Evolutionary conservation across 2,329 filamentous ascomycete species (phyloP).

Genomic region (Aspergillus pseudonomiae): DNA sequence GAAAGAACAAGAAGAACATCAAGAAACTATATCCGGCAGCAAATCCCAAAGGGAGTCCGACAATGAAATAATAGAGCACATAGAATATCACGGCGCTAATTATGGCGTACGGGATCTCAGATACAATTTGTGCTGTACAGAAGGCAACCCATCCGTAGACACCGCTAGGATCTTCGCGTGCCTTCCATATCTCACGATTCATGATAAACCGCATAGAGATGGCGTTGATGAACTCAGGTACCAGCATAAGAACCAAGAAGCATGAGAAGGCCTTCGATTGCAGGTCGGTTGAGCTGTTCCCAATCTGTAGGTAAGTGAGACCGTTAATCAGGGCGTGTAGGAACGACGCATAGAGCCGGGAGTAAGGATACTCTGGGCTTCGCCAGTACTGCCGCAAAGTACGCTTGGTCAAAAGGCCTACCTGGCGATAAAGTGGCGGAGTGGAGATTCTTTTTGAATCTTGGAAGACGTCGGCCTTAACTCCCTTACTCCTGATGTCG

Average conservation of each 20-base stretch:
- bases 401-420: conserved; percentile 65
- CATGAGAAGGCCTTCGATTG: conserved; percentile 70
- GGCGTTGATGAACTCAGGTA: conserved; percentile 69
- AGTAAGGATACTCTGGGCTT: conserved; percentile 72
- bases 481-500: conserved; percentile 52
- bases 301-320: conserved; percentile 71
- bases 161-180: conserved; percentile 67
- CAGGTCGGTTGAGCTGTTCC: conserved; percentile 65
- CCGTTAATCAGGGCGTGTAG: conserved; percentile 72
- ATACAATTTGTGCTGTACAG: conserved; percentile 67
- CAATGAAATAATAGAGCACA: conserved; percentile 71
- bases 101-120: conserved; percentile 69
- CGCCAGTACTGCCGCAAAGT: conserved; percentile 72
- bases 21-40: conserved; percentile 71
- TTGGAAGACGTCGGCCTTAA: conserved; percentile 45
- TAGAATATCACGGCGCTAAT: conserved; percentile 66
- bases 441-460: background rate
- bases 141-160: conserved; percentile 75
- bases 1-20: conserved; percentile 72
- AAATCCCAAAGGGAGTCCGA: conserved; percentile 66
- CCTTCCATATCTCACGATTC: conserved; percentile 69
- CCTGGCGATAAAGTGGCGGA: conserved; percentile 62
- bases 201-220: conserved; percentile 72
- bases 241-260: conserved; percentile 64
- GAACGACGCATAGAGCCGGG: conserved; percentile 69